Percentiles rank a stretch among this genome's conserved stretches.
Conservation (phyloP, 75 land plant genomes). For the Pinus tabuliformis region DNA sequence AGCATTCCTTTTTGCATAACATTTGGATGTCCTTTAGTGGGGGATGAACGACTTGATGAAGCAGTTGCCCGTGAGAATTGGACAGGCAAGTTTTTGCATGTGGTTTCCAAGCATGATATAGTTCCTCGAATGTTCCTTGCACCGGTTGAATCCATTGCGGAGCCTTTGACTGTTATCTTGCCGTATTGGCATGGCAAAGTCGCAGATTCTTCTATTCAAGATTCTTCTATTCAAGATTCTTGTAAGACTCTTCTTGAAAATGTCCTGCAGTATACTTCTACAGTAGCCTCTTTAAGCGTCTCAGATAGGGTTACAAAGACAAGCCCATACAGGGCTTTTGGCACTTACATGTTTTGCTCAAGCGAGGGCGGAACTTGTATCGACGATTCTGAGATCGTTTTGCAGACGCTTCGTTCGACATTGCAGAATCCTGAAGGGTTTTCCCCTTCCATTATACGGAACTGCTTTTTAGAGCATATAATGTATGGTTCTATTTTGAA, state of each 20-base stretch:
- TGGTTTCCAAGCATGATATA: constrained; percentile 47
- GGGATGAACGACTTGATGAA: constrained; percentile 35
- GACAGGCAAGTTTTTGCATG: constrained; percentile 34
- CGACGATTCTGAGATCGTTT: too few species aligned
- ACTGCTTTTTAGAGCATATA: too few species aligned
- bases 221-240: neutral
- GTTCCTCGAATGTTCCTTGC: constrained; percentile 52
- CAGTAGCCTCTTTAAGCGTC: too few species aligned
- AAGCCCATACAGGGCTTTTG: too few species aligned
- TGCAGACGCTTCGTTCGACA: too few species aligned
- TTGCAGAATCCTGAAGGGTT: too few species aligned
- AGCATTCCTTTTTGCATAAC: constrained; percentile 36
- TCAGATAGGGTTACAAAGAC: too few species aligned
- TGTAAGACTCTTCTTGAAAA: neutral
- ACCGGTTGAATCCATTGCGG: constrained; percentile 33
- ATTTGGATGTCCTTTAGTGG: constrained; percentile 66
- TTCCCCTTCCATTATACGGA: too few species aligned
- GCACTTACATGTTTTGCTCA: too few species aligned
- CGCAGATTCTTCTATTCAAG: neutral
- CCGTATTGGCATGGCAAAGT: constrained; percentile 10
- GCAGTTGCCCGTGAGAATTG: constrained; percentile 48
- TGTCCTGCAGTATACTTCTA: too few species aligned
- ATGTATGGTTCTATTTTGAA: neutral
- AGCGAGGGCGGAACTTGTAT: too few species aligned
- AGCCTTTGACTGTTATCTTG: constrained; percentile 23